Evolutionary conservation across 2,329 filamentous ascomycete species (phyloP), one percentile per base, ranked within the genome.

Genomic region (Fusarium sterilihyphosum): DNA sequence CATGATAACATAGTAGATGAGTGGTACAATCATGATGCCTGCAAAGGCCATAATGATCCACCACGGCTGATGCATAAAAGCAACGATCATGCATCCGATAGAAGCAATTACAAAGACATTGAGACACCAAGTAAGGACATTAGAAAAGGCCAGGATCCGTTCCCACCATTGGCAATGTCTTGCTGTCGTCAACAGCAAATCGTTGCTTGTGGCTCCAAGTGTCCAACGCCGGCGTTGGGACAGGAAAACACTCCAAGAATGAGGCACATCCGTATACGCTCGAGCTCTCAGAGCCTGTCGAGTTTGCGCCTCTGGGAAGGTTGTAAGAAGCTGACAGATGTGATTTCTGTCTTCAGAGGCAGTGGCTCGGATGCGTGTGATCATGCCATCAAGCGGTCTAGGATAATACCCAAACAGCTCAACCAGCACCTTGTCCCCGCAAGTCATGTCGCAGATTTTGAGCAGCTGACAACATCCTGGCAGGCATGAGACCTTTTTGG

Each of bases 191-290:
- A 78, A 54, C 2, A 78, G 33, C 33, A 78, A 41, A 60, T 78
- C 77, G 43, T 78, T 78, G 58, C 71, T 75, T 35, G 76, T 78
- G 20, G 76, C 75, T 26, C 77, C 77, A 4, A 78, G 75, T n/a
- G 77, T 77, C 77, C 77, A 78, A 17, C 76, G 76, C 2, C 76
- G 75, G 18, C 76, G 76, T 56, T 78, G 77, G 20, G 77, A 78
- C 9, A 85, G 75, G 66, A 84, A 86, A 37, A 85, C 84, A 33
- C 79, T 81, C 78, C 82, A 80, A 24, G 78, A 78, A 62, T 82
- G 80, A 3, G 83, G 83, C 16, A 83, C 83, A 58, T 83, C 81
- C 5, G 84, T 85, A 69, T 78, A 84, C 14, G 84, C 83, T 31
- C 80, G 78, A 11, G 84, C 84, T n/a, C 78, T 75, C 13, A 85